Conservation (phyloP, 2,329 filamentous ascomycete genomes). For the Paecilomyces variotii region DNA sequence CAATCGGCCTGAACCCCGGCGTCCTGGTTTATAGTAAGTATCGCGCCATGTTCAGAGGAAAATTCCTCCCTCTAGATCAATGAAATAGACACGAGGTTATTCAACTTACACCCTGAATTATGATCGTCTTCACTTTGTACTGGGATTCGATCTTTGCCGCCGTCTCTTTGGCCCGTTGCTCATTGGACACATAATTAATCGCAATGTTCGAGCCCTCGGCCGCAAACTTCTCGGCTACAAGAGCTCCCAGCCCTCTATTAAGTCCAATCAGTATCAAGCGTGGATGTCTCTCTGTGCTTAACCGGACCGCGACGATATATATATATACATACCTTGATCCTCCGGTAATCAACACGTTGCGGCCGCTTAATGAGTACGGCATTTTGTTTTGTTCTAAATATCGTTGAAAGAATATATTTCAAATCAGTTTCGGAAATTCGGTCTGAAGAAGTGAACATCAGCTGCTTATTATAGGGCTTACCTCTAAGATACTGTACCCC, state of each 20-base stretch:
- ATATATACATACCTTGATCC: slow-evolving; percentile 49
- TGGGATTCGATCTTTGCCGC: slow-evolving; percentile 47
- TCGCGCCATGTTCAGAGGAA: neutral
- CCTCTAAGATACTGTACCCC: neutral
- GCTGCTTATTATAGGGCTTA: neutral
- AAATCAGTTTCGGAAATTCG: neutral
- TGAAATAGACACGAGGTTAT: neutral
- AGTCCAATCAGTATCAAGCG: slow-evolving; percentile 7
- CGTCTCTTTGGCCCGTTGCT: slow-evolving; percentile 52
- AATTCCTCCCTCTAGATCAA: neutral
- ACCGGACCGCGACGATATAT: neutral
- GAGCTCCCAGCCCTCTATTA: slow-evolving; percentile 62
- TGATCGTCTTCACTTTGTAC: slow-evolving; percentile 44
- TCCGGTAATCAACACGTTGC: slow-evolving; percentile 58
- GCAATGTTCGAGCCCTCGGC: slow-evolving; percentile 59
- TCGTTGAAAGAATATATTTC: neutral
- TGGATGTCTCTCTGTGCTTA: neutral
- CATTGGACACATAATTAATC: slow-evolving; percentile 63
- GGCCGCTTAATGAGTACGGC: slow-evolving; percentile 54
- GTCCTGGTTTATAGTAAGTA: slow-evolving; percentile 40
- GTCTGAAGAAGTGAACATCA: neutral
- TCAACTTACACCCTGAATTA: slow-evolving; percentile 52
- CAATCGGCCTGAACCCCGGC: slow-evolving; percentile 54
- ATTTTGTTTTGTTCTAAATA: slow-evolving; percentile 29
- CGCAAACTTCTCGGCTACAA: slow-evolving; percentile 60